Evolutionary conservation across 1,139 yeast genomes (phyloP).

Genomic region (Kodamaea alishanica): DNA sequence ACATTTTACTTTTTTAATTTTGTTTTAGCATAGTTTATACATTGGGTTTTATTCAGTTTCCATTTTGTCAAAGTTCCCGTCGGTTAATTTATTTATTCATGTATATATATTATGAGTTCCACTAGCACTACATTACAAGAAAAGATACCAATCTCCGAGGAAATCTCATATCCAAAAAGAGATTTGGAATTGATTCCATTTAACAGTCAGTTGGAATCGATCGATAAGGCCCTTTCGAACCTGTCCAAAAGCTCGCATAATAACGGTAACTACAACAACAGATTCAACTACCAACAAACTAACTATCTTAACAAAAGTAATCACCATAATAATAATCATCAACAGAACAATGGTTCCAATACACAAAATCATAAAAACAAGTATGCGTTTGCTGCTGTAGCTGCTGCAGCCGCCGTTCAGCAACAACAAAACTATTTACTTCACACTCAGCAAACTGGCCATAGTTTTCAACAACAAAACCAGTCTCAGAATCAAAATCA

Average conservation of each 20-base stretch:
- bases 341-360: constrained; percentile 1
- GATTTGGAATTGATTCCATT: constrained; percentile 29
- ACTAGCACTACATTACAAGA: too few relatives aligned
- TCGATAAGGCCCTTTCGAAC: constrained; percentile 17
- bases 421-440: constrained; percentile 15
- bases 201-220: constrained; percentile 26
- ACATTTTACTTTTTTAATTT: neutral
- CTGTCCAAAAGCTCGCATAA: constrained; percentile 9
- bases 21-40: neutral
- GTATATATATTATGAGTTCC: too few relatives aligned
- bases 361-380: constrained; percentile 18
- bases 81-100: too few relatives aligned
- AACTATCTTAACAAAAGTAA: constrained; percentile 7
- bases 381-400: constrained; percentile 29
- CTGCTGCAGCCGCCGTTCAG: constrained; percentile 29
- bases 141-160: too few relatives aligned
- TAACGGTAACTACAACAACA: constrained; percentile 9
- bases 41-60: constrained; percentile 3
- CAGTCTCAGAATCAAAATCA: constrained; percentile 15
- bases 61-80: constrained; percentile 6
- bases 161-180: constrained; percentile 24
- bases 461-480: constrained; percentile 6
- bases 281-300: constrained; percentile 7
- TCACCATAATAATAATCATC: constrained; percentile 8
- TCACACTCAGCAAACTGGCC: constrained; percentile 13